Evolutionary conservation across 139 green algal genomes (phyloP), one percentile per base, ranked within the genome.

Genomic region (Zygnema cylindricum): DNA sequence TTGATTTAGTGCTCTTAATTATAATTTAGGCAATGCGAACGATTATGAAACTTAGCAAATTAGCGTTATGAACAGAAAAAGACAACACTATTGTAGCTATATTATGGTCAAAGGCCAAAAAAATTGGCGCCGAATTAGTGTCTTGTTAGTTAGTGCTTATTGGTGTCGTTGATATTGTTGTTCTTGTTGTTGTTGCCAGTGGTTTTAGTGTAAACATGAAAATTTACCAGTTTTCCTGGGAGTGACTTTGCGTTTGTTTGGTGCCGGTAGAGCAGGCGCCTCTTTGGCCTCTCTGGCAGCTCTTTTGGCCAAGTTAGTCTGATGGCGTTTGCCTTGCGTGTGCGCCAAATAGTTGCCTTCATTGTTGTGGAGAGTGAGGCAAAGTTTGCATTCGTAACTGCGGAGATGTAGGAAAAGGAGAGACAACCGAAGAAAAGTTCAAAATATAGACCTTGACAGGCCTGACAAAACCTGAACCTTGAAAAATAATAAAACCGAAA

Each of bases 341-440:
- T 99, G 98, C 2, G 98, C 98, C 32, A 99, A 92, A 86, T 99
- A 99, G 94, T 99, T 99, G 39, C 97, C 98, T 89, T 99, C 98
- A 81, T 98, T 99, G 73, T 94, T 98, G 93, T 99, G 98, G n/a
- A 99, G 91, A 32, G 98, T 99, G 32, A 99, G 90, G 81, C 98
- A 99, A 11, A 99, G 93, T 36, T 96, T 95, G 93, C 98, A 99
- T 89, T 99, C 98, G 85, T 98, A 98, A 78, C 93, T 98, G 93
- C 77, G 7, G 16, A 25, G 40, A 16, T 7, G 43, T 7, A 30
- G 39, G 25, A 25, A 39, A 33, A 54, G 3, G 76, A 39, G 76
- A 39, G 3, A 63, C n/a, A n/a, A n/a, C n/a, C n/a, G n/a, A n/a
- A 73, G 30, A 25, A 73, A 30, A 25, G 30, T 25, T 30, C 25